Percentiles rank a stretch among this genome's conserved stretches.
These are phyloP conservation scores for Dothidotthia symphoricarpi DNA, from an alignment of 2,329 filamentous ascomycete genomes.

Conservation along the genomic window DNA sequence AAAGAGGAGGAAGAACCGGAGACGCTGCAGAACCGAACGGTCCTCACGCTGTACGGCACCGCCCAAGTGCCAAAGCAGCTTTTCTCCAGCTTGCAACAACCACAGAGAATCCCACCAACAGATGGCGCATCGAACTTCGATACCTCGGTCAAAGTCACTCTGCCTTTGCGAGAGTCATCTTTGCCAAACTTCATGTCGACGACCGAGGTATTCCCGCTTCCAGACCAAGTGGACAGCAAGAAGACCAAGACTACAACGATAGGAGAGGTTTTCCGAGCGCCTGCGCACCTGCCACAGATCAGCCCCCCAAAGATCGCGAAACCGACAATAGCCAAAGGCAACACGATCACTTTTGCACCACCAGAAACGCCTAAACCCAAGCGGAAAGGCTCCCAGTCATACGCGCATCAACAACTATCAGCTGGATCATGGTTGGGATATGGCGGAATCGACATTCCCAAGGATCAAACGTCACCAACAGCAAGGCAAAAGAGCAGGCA, in stretches of 20 bases:
- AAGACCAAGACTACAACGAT: constrained; percentile 63
- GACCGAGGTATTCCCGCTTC: constrained; percentile 62
- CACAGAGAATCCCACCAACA: constrained; percentile 40
- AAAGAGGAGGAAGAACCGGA: constrained; percentile 23
- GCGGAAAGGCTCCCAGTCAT: constrained; percentile 50
- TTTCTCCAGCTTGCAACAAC: constrained; percentile 77
- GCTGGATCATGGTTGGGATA: constrained; percentile 66
- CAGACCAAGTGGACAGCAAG: constrained; percentile 39
- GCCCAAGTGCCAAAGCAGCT: constrained; percentile 73
- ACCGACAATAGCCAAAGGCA: constrained; percentile 61
- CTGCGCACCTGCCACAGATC: constrained; percentile 62
- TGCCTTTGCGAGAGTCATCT: constrained; percentile 60
- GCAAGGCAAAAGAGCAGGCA: constrained; percentile 68
- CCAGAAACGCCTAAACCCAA: constrained; percentile 53
- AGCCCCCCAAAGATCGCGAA: constrained; percentile 72
- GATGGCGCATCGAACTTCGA: constrained; percentile 39
- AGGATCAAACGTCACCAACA: constrained; percentile 57
- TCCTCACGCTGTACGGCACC: constrained; percentile 75
- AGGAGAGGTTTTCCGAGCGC: constrained; percentile 71
- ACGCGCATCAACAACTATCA: constrained; percentile 65
- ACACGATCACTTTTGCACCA: constrained; percentile 51
- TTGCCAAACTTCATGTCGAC: constrained; percentile 74
- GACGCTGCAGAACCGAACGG: constrained; percentile 50
- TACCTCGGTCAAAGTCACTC: constrained; percentile 44
- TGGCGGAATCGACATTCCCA: constrained; percentile 45